These are phyloP conservation scores for Microcyclospora pomicola DNA, from an alignment of 2,329 filamentous ascomycete species.

Conservation along the genomic window DNA sequence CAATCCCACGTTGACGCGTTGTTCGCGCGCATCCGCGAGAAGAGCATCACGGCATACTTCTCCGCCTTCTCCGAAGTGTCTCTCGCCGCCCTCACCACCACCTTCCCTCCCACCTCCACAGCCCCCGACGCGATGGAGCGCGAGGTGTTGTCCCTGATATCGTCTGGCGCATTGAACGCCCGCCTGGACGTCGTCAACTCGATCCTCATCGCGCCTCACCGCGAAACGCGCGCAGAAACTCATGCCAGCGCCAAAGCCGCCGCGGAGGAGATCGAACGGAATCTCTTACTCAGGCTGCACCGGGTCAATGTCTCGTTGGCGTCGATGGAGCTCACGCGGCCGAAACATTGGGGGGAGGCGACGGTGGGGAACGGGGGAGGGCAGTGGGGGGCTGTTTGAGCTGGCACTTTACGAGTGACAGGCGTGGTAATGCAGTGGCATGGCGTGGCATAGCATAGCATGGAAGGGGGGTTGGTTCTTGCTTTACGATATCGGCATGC, in stretches of 20 bases:
- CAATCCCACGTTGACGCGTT: constrained; percentile 49
- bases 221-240: constrained; percentile 52
- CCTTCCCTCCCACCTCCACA: constrained; percentile 44
- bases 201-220: constrained; percentile 59
- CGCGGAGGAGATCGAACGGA: constrained; percentile 57
- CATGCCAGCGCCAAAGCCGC: constrained; percentile 56
- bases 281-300: constrained; percentile 62
- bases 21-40: constrained; percentile 64
- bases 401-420: too few species aligned
- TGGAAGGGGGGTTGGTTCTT: too few species aligned
- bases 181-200: constrained; percentile 73
- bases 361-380: not conserved
- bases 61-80: constrained; percentile 81
- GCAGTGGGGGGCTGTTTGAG: too few species aligned
- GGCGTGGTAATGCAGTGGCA: too few species aligned
- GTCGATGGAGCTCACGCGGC: constrained; percentile 53
- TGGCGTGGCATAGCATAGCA: too few species aligned
- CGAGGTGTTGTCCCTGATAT: constrained; percentile 70
- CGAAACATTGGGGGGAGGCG: constrained; percentile 1
- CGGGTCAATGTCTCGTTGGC: constrained; percentile 63
- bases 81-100: constrained; percentile 59
- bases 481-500: too few species aligned
- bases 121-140: constrained; percentile 45
- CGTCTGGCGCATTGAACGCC: constrained; percentile 55
- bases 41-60: constrained; percentile 89